Evolutionary conservation across 495 filamentous ascomycete species (phyloP), one percentile per base, ranked within the genome.

Genomic region (Daldinia grandis): DNA sequence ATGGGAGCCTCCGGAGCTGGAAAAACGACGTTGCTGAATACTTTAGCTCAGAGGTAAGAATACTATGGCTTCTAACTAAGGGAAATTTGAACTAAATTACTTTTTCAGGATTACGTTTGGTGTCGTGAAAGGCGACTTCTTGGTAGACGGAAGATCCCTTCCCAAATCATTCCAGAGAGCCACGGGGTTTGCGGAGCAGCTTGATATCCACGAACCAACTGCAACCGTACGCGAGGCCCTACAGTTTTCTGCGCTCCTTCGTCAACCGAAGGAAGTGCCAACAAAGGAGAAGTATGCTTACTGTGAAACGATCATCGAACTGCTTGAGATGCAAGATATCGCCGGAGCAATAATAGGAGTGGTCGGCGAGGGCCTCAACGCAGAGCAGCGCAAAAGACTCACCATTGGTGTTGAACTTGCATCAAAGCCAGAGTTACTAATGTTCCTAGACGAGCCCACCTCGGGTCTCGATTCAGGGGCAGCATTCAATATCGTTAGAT

Each of bases 101-200:
- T 5, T 38, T 8, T 56, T 1, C 35, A 75, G 73, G 38, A 70
- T 70, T 30, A 72, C 66, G 0, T 67, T 73, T 30, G 71, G 71
- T 25, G 67, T 75, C 3, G 66, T 76, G 90, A 56, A 85, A 80
- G 54, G 92, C 87, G 25, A 86, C 88, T 62, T 92, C 83, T 78
- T 92, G 0, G 87, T 94, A 3, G 88, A 92, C 66, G 92, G 90
- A 5, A 83, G 84, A 31, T 85, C 82, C 51, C 85, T 88, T 19
- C 89, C 92, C 69, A 83, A 83, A 24, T 90, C 88, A 1, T 93
- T 93, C 80, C 91, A 92, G 70, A 87, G 92, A 8, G 92, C 92
- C 77, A 93, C 91, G 4, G 92, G 92, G n/a, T 95, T 94, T 71
- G 92, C 92, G n/a, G 90, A 95, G 69, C 92, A 95, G 72, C 91